These are phyloP conservation scores for Puccinia coronata DNA, from an alignment of 1,284 basidiomycete species.

Conservation along the genomic window DNA sequence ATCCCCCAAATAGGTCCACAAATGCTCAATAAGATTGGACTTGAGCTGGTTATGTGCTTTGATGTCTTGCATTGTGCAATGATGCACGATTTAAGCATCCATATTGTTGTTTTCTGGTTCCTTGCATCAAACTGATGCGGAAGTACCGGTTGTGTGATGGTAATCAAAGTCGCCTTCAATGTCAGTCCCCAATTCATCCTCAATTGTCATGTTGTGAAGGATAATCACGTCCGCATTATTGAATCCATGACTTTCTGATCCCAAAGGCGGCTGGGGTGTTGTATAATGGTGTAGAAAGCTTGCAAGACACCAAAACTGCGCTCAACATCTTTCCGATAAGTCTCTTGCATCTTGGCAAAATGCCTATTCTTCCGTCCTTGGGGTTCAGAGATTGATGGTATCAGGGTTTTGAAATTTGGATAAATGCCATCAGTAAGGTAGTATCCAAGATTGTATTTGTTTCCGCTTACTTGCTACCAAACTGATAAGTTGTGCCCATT, in stretches of 20 bases:
- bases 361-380: neutral
- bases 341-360: neutral
- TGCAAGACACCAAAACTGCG: slow-evolving; percentile 15
- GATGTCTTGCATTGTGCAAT: neutral
- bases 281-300: neutral
- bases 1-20: neutral
- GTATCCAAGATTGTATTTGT: neutral
- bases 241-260: too few relatives aligned
- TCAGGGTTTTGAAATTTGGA: neutral
- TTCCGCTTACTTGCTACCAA: neutral
- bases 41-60: neutral
- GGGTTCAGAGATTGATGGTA: slow-evolving; percentile 6
- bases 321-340: slow-evolving; percentile 9
- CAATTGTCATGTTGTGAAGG: too few relatives aligned
- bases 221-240: too few relatives aligned
- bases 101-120: neutral
- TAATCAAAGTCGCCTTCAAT: neutral
- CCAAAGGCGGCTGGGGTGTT: neutral
- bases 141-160: neutral
- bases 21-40: neutral
- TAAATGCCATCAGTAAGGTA: neutral
- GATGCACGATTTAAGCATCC: neutral
- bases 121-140: neutral
- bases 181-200: neutral
- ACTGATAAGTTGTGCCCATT: neutral